Conservation (phyloP, 441 rosid species). For the Erodium trifolium region DNA sequence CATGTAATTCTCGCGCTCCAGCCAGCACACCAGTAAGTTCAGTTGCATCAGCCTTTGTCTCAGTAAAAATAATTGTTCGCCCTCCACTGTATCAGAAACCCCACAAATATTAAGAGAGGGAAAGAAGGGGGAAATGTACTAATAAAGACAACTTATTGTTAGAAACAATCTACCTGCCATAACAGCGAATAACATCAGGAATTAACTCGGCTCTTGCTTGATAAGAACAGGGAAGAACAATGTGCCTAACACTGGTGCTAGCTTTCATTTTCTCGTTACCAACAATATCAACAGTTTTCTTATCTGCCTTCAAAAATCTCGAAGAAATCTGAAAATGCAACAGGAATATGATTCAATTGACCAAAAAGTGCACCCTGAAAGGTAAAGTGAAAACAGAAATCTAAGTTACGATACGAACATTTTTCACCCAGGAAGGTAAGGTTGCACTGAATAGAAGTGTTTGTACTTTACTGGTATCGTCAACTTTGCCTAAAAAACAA, state of each 20-base stretch:
- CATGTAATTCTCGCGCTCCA: slow-evolving; percentile 80
- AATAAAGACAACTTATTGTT: neutral
- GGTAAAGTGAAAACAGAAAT: neutral
- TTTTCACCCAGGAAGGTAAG: slow-evolving; percentile 82
- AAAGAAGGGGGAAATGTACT: neutral
- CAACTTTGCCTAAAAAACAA: slow-evolving; percentile 64
- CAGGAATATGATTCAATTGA: slow-evolving; percentile 18
- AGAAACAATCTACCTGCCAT: slow-evolving; percentile 54
- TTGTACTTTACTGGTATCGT: slow-evolving; percentile 75
- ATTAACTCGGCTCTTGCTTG: slow-evolving; percentile 65
- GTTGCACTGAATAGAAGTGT: slow-evolving; percentile 98
- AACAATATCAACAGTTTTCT: slow-evolving; percentile 90
- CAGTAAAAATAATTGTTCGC: slow-evolving; percentile 78
- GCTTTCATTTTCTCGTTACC: slow-evolving; percentile 98
- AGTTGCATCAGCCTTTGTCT: slow-evolving; percentile 79
- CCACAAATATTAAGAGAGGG: neutral
- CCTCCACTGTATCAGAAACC: slow-evolving; percentile 61
- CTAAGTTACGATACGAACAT: slow-evolving; percentile 37
- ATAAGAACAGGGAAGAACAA: slow-evolving; percentile 65
- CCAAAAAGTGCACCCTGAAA: neutral
- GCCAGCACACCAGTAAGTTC: slow-evolving; percentile 73
- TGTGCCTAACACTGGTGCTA: slow-evolving; percentile 78
- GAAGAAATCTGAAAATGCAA: slow-evolving; percentile 43
- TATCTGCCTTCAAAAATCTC: slow-evolving; percentile 59
- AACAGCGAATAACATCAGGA: slow-evolving; percentile 84